These are phyloP conservation scores for Monilinia fructicola DNA, from an alignment of 2,329 filamentous ascomycete genomes.

Conservation along the genomic window DNA sequence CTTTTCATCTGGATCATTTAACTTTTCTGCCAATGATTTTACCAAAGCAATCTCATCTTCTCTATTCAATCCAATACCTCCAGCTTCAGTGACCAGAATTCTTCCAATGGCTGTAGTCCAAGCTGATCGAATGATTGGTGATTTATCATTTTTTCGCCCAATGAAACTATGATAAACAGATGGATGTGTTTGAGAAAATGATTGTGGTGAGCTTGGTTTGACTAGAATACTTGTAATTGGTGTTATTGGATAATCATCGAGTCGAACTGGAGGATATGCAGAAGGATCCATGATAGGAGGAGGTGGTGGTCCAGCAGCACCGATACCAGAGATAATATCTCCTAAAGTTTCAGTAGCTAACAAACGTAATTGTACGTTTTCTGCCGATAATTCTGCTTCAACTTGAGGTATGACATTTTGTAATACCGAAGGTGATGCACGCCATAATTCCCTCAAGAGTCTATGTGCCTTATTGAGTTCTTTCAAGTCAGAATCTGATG, in stretches of 20 bases:
- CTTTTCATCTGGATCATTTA: conserved; percentile 86
- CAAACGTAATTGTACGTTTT: conserved; percentile 81
- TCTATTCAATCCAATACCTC: conserved; percentile 80
- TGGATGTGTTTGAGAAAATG: conserved; percentile 80
- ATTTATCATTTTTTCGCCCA: conserved; percentile 83
- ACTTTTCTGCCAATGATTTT: conserved; percentile 71
- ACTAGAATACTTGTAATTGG: conserved; percentile 65
- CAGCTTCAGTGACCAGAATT: conserved; percentile 87
- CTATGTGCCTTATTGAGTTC: conserved; percentile 88
- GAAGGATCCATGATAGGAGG: conserved; percentile 72
- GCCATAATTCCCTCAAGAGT: conserved; percentile 89
- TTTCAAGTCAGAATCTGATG: conserved; percentile 79
- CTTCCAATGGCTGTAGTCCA: conserved; percentile 84
- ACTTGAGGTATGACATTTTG: conserved; percentile 93
- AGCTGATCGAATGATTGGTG: conserved; percentile 73
- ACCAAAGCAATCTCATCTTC: conserved; percentile 79
- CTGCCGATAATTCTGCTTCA: conserved; percentile 86
- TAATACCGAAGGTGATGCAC: conserved; percentile 82
- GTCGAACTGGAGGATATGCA: conserved; percentile 75
- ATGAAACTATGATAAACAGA: conserved; percentile 81
- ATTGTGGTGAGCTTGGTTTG: conserved; percentile 81
- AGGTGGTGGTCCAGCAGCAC: conserved; percentile 81
- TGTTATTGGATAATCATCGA: conserved; percentile 57
- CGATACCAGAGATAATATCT: conserved; percentile 91
- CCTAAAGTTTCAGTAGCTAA: conserved; percentile 92